A percentile compares a stretch with the other conserved stretches of the same genome.
These are phyloP conservation scores for Nicotiana noctiflora DNA, from an alignment of 257 asterid genomes.

Conservation along the genomic window DNA sequence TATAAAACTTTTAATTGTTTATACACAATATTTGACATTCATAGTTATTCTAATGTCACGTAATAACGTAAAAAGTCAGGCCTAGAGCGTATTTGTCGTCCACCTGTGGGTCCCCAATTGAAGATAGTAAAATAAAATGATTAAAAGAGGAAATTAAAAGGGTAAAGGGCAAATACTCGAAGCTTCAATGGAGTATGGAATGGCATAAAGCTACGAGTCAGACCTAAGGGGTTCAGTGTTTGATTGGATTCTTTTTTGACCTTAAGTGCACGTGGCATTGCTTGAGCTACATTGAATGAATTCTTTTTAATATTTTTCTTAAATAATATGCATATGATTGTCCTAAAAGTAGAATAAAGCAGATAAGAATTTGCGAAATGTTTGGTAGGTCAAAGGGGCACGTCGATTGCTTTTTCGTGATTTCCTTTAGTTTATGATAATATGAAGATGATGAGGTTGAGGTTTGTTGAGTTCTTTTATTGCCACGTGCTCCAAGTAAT, in stretches of 20 bases:
- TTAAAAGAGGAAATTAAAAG: no score
- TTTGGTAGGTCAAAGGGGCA: constrained; percentile 34
- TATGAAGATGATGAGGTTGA: constrained; percentile 4
- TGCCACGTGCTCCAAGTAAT: background rate
- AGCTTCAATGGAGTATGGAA: background rate
- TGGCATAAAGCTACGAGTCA: background rate
- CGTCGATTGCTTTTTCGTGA: constrained; percentile 12
- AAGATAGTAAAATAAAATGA: background rate
- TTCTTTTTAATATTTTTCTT: no score
- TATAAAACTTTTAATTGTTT: no score
- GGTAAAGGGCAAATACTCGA: background rate
- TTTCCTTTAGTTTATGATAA: no score
- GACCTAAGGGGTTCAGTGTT: background rate
- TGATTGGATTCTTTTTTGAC: background rate
- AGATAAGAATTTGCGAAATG: constrained; percentile 12
- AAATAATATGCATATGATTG: background rate
- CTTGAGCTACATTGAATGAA: background rate
- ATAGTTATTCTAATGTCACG: no score
- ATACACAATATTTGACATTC: no score
- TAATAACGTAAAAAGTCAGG: no score
- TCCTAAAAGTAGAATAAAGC: background rate
- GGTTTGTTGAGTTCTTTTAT: constrained; percentile 8
- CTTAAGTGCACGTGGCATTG: constrained; percentile 26
- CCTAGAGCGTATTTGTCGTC: background rate
- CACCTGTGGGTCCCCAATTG: background rate